Conservation (phyloP, 2,329 filamentous ascomycete species). For the Alternaria atra region DNA sequence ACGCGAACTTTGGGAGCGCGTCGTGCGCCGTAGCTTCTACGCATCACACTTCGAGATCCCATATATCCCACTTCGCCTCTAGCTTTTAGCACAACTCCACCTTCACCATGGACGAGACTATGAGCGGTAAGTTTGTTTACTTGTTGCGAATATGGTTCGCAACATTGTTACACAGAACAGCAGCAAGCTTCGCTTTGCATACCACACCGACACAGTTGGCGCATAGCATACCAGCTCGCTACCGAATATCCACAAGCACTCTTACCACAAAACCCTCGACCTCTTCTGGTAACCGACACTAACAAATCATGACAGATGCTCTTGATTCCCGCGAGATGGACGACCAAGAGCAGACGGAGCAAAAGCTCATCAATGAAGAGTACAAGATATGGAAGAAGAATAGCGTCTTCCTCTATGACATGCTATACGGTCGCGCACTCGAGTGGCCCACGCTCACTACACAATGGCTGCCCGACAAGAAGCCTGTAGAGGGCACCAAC, state of each 20-base stretch:
- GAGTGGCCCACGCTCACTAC: constrained; percentile 98
- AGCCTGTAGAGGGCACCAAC: constrained; percentile 75
- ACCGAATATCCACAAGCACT: not conserved
- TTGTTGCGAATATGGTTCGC: not conserved
- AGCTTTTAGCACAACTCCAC: not conserved
- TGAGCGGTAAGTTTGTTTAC: constrained; percentile 44
- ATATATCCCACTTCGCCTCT: not conserved
- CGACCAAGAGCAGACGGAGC: constrained; percentile 75
- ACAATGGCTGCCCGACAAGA: constrained; percentile 91
- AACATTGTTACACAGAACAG: not conserved
- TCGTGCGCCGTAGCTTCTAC: constrained; percentile 17
- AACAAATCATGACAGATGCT: constrained; percentile 50
- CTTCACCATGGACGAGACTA: constrained; percentile 48
- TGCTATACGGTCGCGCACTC: constrained; percentile 91
- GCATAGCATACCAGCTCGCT: not conserved
- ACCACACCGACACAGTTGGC: constrained; percentile 1
- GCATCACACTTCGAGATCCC: constrained; percentile 6
- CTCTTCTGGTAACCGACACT: not conserved
- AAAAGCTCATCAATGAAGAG: constrained; percentile 96
- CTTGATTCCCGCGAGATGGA: constrained; percentile 61
- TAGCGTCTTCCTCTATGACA: constrained; percentile 95
- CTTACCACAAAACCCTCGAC: no score
- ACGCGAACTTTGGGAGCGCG: constrained; percentile 30
- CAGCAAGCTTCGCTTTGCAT: not conserved
- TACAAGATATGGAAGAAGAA: constrained; percentile 99